These are phyloP conservation scores for Magnolia officinalis DNA, from an alignment of 164 flowering plant species.

Conservation along the genomic window DNA sequence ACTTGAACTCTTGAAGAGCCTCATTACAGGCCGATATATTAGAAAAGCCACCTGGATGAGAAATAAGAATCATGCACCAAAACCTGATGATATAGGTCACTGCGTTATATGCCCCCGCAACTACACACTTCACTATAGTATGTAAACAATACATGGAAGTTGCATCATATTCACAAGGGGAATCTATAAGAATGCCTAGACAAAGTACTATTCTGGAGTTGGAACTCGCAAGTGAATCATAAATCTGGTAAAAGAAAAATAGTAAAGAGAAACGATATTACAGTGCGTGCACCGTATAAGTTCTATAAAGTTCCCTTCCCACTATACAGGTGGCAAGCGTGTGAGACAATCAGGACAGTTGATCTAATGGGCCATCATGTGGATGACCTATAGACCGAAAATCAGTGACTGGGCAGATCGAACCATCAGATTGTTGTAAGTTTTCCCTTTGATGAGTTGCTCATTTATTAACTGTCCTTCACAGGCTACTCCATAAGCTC, in stretches of 20 bases:
- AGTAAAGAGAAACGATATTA: neutral
- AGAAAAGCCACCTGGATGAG: slow-evolving; percentile 80
- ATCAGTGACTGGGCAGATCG: neutral
- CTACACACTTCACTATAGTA: neutral
- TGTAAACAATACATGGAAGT: neutral
- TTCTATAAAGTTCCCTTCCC: too few species aligned
- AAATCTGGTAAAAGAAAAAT: neutral
- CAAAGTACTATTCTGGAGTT: neutral
- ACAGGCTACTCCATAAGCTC: too few species aligned
- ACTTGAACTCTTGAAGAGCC: slow-evolving; percentile 68
- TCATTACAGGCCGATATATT: slow-evolving; percentile 93
- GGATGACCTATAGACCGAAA: too few species aligned
- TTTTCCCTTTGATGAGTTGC: neutral
- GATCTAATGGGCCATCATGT: too few species aligned
- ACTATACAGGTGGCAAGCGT: neutral
- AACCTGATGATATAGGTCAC: neutral
- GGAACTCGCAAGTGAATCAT: neutral
- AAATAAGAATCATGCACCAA: slow-evolving; percentile 4
- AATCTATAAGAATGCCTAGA: neutral
- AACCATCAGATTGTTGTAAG: neutral
- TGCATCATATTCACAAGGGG: neutral
- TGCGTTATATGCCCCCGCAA: neutral
- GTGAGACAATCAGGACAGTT: neutral
- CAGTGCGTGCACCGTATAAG: neutral
- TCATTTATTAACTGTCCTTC: too few species aligned